Base-by-base conservation (phyloP, 257 asterid genomes). In the Hygrophila difformis region DNA sequence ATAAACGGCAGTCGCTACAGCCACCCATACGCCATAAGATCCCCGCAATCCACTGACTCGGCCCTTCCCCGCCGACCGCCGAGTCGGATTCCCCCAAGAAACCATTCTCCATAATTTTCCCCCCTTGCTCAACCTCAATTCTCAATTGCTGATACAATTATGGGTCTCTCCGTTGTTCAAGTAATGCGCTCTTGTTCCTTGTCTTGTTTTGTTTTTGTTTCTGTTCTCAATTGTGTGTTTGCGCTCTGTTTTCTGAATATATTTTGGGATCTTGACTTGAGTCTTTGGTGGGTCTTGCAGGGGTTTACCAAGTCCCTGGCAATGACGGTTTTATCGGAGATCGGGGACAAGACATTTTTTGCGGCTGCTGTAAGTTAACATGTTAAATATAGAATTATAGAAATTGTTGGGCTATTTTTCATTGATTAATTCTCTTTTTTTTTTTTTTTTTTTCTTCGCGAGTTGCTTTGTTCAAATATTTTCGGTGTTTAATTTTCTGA, bases 301-400 rank as follows among this genome's bases (percentile, higher is more conserved):
- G 94, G 94, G 1, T 82, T 82, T 41, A 71, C 91, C 1, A 82
- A 82, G 91, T 82, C 91, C 8, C 47, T 82, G 70, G 84, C 79
- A 39, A 82, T 82, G 91, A 82, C 94, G 5, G 74, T 82, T 39
- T 65, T 82, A 2, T 79, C 94, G 5, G 94, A 82, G 77, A 79
- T 82, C 46, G 94, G 94, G 8, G 94, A 82, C 54, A 82, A 79
- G 73, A 82, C 94, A 0, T 82, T 82, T 57, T 79, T 82, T 39
- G 94, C 94, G 42, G 94, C 94, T 51, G 94, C 94, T 49, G 94
- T 82, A 60, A 62, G 72, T 48, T 59, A 33, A 0, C 38, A 35
- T n/a, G 3, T 7, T 7, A 3, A 24, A 24, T 2, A 24, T 7
- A 24, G 29, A 24, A 24, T 24, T 24, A 3, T 7, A 24, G 29